Base-by-base conservation (phyloP, 345 rosid genomes). In the Leavenworthia alabamica region DNA sequence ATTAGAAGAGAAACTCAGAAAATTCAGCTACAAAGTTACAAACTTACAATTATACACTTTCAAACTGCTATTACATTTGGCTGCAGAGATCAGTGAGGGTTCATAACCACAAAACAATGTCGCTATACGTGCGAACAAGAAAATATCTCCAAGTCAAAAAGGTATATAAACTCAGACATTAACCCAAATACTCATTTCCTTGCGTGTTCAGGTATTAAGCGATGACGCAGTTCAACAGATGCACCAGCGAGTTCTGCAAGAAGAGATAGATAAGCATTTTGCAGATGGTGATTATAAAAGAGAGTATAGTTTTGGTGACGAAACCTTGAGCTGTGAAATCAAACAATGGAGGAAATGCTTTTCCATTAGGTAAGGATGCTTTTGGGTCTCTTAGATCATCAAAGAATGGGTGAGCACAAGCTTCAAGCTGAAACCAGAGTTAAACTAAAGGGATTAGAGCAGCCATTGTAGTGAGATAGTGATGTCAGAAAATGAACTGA, bases 291-390 rank as follows among this genome's bases (percentile, higher is more conserved):
- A 26, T 23, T 64, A 16, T 10, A 62, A 35, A 0, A 19, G 33
- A 9, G 11, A 26, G 14, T 2, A 57, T n/a, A 23, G 42, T 17
- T 3, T 4, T 20, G 40, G 24, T 49, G 44, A 4, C 70, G 40
- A 69, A 94, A 68, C 99, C 99, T 83, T 90, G 97, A 51, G 89
- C 89, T n/a, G 97, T 84, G 81, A 94, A 90, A 74, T 94, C 75
- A 75, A 94, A 90, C 64, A 94, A 53, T 15, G 89, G 84, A 49
- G 97, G 99, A 37, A 94, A 69, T 35, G 90, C 78, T 56, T 85
- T 86, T 29, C 96, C 99, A 16, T 84, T 88, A 22, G 97, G 96
- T 74, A 94, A 82, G 66, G 89, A 77, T 29, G 85, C 81, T 61
- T 69, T 81, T 10, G 97, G 96, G 48, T 86, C 81, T 72, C 99